Conservation (phyloP, 2,329 filamentous ascomycete species). For the Dactylonectria macrodidyma region DNA sequence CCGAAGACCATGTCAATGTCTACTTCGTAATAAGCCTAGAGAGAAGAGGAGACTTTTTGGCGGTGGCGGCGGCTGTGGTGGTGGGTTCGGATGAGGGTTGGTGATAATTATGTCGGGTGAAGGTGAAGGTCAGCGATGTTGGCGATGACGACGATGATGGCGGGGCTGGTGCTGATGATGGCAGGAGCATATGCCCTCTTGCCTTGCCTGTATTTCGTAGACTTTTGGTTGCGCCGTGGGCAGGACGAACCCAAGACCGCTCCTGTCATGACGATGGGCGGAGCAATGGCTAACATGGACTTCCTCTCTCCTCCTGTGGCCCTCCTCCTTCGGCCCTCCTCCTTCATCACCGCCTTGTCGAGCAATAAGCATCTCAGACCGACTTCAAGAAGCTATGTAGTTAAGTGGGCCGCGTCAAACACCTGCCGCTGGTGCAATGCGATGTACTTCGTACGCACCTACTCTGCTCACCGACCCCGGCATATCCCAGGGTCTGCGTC, state of each 20-base stretch:
- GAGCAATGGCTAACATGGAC: background rate
- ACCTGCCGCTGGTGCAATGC: background rate
- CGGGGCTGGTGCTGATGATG: too few relatives aligned
- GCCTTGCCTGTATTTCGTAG: too few relatives aligned
- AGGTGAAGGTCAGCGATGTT: background rate
- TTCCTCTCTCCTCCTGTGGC: background rate
- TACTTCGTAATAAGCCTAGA: background rate
- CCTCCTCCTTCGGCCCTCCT: background rate
- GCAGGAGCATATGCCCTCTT: too few relatives aligned
- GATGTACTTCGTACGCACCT: background rate
- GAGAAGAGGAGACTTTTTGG: conserved; percentile 18
- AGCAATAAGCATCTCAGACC: background rate
- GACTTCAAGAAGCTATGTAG: background rate
- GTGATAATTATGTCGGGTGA: background rate
- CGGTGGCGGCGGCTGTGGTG: background rate
- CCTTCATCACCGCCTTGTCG: background rate
- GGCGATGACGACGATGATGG: background rate
- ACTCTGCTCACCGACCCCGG: background rate
- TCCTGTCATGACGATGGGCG: background rate
- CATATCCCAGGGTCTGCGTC: background rate
- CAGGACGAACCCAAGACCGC: background rate
- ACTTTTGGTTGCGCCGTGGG: too few relatives aligned
- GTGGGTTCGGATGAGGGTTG: background rate
- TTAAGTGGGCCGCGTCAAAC: conserved; percentile 12
- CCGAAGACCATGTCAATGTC: conserved; percentile 41